Percentiles rank a stretch among this genome's conserved stretches.
These are phyloP conservation scores for Tetrahymena elliotti DNA, from an alignment of 73 alveolate species.

Conservation along the genomic window DNA sequence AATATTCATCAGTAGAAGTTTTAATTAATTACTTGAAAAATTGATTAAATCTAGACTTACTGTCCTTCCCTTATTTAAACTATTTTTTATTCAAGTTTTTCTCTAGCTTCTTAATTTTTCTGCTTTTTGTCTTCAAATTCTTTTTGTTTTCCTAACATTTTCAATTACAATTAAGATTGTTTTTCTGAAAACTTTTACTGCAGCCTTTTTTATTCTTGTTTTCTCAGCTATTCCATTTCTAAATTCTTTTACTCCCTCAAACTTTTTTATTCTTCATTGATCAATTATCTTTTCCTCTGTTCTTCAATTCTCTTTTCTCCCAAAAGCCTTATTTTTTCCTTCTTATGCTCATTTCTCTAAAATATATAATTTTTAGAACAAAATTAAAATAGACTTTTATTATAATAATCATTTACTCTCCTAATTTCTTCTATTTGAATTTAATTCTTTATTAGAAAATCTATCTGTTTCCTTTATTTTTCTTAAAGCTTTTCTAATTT, in stretches of 20 bases:
- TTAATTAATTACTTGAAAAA: neutral
- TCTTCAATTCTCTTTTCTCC: neutral
- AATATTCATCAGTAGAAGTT: neutral
- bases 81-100: neutral
- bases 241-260: neutral
- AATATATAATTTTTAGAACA: neutral
- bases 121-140: neutral
- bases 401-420: neutral
- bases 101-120: neutral
- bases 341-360: neutral
- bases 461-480: neutral
- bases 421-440: neutral
- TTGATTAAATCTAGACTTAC: neutral
- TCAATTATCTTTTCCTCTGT: neutral
- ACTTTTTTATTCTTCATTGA: neutral
- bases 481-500: neutral
- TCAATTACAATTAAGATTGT: neutral
- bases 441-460: neutral
- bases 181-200: neutral
- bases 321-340: neutral
- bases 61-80: neutral
- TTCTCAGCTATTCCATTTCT: neutral
- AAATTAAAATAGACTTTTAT: too few species aligned
- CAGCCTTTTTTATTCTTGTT: neutral
- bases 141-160: neutral